Evolutionary conservation across 108 stramenopile species (phyloP).

Genomic region (Skeletonema tropicum): DNA sequence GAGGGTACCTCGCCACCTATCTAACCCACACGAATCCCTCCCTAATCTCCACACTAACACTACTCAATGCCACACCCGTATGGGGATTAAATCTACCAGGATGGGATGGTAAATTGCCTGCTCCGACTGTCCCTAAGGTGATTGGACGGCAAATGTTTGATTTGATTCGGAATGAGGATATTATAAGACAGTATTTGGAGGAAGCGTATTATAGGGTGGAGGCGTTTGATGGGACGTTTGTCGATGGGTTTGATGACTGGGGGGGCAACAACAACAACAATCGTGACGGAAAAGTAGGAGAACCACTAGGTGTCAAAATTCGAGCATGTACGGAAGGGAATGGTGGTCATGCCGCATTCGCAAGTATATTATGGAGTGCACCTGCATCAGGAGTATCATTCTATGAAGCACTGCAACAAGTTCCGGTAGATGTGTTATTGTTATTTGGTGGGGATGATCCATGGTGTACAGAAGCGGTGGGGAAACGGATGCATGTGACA

Average conservation of each 20-base stretch:
- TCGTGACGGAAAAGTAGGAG: too few relatives aligned
- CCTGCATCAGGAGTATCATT: slow-evolving; percentile 57
- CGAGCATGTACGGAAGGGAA: slow-evolving; percentile 70
- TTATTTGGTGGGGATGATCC: slow-evolving; percentile 80
- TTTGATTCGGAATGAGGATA: slow-evolving; percentile 60
- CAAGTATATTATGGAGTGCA: slow-evolving; percentile 77
- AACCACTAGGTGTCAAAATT: slow-evolving; percentile 41
- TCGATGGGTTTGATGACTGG: slow-evolving; percentile 10
- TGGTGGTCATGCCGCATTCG: slow-evolving; percentile 90
- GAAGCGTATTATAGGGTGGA: slow-evolving; percentile 51
- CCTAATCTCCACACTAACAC: slow-evolving; percentile 52
- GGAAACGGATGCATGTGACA: slow-evolving; percentile 54
- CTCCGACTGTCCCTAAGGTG: slow-evolving; percentile 59
- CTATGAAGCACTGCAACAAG: slow-evolving; percentile 43
- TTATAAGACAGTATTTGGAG: slow-evolving; percentile 72
- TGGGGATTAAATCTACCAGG: slow-evolving; percentile 87
- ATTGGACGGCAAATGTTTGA: slow-evolving; percentile 76
- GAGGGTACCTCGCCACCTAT: slow-evolving; percentile 74
- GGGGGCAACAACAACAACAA: too few relatives aligned
- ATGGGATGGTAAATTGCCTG: slow-evolving; percentile 72
- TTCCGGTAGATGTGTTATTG: slow-evolving; percentile 72
- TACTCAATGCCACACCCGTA: slow-evolving; percentile 87
- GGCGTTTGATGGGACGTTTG: slow-evolving; percentile 60
- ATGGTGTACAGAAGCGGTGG: slow-evolving; percentile 67
- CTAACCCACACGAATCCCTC: slow-evolving; percentile 61